Evolutionary conservation across 140 eudicot genomes (phyloP).

Genomic region (Artemisia princeps): DNA sequence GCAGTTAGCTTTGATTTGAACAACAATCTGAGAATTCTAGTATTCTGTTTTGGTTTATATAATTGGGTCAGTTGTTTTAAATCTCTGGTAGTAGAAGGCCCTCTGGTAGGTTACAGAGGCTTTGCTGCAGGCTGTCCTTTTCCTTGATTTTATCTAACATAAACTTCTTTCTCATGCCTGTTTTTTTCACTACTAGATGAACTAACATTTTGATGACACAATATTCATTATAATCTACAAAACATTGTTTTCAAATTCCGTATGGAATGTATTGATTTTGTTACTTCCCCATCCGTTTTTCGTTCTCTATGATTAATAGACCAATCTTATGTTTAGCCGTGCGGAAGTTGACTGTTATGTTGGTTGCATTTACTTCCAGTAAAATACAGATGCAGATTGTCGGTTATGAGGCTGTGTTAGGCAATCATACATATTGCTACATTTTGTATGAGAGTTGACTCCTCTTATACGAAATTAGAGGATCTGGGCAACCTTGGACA

Average conservation of each 20-base stretch:
- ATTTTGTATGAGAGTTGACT: not conserved
- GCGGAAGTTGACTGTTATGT: not conserved
- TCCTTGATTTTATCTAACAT: not conserved
- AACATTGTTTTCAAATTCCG: not conserved
- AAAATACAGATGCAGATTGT: no score
- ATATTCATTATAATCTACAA: not conserved
- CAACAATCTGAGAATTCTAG: conserved; percentile 6
- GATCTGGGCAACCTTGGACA: no score
- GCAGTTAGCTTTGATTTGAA: not conserved
- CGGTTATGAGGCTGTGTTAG: no score
- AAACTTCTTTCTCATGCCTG: not conserved
- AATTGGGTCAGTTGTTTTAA: not conserved
- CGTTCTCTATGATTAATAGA: conserved; percentile 4
- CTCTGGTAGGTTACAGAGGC: conserved; percentile 5
- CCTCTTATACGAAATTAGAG: not conserved
- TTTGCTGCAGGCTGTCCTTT: not conserved
- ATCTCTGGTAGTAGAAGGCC: conserved; percentile 13
- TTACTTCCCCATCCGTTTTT: not conserved
- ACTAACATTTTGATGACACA: not conserved
- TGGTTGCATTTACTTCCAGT: not conserved
- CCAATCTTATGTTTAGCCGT: not conserved
- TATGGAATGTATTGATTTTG: not conserved
- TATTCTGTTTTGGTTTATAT: not conserved
- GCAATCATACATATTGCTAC: no score
- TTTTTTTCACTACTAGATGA: conserved; percentile 9